phyloP scores from a whole-genome alignment of 805 yeast species.

The Schwanniomyces polymorphus region DNA sequence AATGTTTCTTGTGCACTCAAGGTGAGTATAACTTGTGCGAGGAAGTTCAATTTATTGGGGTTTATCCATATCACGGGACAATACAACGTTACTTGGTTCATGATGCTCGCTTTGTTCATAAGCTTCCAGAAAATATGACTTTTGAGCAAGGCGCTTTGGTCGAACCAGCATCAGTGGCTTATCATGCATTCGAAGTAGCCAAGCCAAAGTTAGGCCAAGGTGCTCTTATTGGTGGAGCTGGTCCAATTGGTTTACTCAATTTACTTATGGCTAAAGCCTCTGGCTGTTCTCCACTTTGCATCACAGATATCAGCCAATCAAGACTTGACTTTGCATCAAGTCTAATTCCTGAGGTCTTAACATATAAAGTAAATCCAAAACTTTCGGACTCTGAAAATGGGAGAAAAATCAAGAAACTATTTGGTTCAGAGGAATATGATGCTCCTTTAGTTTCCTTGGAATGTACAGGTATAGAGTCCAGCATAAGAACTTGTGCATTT shows the following conservation, averaged over 20 bases:
- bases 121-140: conserved; percentile 42
- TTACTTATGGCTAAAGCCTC: conserved; percentile 50
- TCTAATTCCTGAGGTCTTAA: conserved; percentile 46
- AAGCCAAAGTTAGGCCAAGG: conserved; percentile 49
- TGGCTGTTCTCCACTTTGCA: conserved; percentile 49
- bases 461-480: conserved; percentile 20
- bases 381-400: conserved; percentile 38
- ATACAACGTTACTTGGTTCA: conserved; percentile 14
- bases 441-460: conserved; percentile 22
- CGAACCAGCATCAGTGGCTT: conserved; percentile 55
- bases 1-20: conserved; percentile 35
- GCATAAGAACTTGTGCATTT: conserved; percentile 15
- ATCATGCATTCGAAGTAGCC: conserved; percentile 51
- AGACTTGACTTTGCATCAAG: conserved; percentile 48
- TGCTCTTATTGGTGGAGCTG: conserved; percentile 52
- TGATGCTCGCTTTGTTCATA: conserved; percentile 30
- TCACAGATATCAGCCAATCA: conserved; percentile 13
- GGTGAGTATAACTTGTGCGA: conserved; percentile 44
- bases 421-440: conserved; percentile 29
- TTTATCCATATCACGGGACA: conserved; percentile 35
- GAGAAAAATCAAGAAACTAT: conserved; percentile 29
- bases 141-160: conserved; percentile 55
- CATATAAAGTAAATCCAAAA: conserved; percentile 30
- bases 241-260: conserved; percentile 57
- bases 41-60: conserved; percentile 36